Base-by-base conservation (phyloP, 176 grass and related monocot species). In the Elaeis guineensis region DNA sequence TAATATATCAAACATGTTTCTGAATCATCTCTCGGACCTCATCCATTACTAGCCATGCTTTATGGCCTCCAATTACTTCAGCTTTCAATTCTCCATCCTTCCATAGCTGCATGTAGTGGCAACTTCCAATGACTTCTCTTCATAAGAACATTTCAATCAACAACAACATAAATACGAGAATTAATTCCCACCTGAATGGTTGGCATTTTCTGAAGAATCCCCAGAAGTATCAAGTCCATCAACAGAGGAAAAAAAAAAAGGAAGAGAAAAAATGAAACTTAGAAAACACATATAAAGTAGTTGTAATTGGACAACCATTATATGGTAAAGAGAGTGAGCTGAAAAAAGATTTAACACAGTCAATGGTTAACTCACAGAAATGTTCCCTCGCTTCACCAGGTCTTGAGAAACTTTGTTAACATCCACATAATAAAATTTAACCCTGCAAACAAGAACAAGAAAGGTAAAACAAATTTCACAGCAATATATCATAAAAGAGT, bases 11-110 rank as follows among this genome's bases (percentile, higher is more conserved):
- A 49, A 85, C 72, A 65, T 89, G 55, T 56, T 89, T 83, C 50
- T 85, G 72, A 59, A 97, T 83, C 93, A 97, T 97, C n/a, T 97
- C 93, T 53, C 93, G 83, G 54, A 92, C 87, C 72, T 97, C 84
- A 51, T 97, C 93, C 87, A 97, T 69, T 56, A 97, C 93, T 35
- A 97, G 87, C 84, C 93, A 97, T 57, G 84, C 87, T 77, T 97
- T 92, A 5, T 97, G 87, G 5, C 93, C 93, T 20, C 93, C 93
- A 22, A 97, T 91, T 44, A 97, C 84, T 51, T 97, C 87, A 28
- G 49, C 93, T 68, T 68, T 82, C 66, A 78, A 89, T 71, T 97
- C 84, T 51, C 87, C 87, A 74, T 97, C 93, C 82, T 97, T 97
- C 93, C 93, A 97, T 9, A 97, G 35, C 93, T 97, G 77, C 9